Conservation (phyloP, 164 flowering plant species). For the Vitis riparia region DNA sequence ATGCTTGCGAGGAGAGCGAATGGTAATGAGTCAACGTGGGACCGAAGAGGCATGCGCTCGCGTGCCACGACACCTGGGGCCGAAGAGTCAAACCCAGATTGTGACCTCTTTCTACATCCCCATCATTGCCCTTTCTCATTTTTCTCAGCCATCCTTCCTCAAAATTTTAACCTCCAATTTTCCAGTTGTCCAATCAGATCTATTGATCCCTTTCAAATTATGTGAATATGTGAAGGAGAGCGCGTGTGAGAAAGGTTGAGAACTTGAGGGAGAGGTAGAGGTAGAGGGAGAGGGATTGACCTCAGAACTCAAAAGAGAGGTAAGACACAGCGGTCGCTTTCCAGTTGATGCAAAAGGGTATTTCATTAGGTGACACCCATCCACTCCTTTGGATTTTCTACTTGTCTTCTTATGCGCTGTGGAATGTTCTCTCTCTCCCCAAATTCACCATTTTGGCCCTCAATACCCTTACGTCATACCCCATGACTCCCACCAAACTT, state of each 20-base stretch:
- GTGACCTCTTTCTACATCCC: not conserved
- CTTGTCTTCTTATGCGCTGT: constrained; percentile 24
- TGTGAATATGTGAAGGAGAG: no score
- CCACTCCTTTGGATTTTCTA: constrained; percentile 27
- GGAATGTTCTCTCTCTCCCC: constrained; percentile 13
- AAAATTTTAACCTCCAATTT: no score
- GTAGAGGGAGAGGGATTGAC: no score
- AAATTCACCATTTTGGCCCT: constrained; percentile 10
- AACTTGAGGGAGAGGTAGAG: no score
- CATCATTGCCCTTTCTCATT: no score
- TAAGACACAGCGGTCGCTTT: constrained; percentile 12
- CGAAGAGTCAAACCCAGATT: constrained; percentile 26
- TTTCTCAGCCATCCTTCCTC: not conserved
- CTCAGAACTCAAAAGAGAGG: not conserved
- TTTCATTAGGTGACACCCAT: constrained; percentile 20
- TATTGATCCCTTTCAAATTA: no score
- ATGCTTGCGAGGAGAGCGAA: constrained; percentile 18
- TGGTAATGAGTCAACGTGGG: constrained; percentile 26
- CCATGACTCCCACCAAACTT: constrained; percentile 3
- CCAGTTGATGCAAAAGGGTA: constrained; percentile 3
- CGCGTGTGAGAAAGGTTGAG: no score
- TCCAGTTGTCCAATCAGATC: no score
- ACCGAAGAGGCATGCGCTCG: constrained; percentile 30
- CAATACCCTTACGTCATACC: constrained; percentile 10
- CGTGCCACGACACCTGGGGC: constrained; percentile 29